Base-by-base conservation (phyloP, 148 eudicot genomes). In the Amaranthus hypochondriacus region DNA sequence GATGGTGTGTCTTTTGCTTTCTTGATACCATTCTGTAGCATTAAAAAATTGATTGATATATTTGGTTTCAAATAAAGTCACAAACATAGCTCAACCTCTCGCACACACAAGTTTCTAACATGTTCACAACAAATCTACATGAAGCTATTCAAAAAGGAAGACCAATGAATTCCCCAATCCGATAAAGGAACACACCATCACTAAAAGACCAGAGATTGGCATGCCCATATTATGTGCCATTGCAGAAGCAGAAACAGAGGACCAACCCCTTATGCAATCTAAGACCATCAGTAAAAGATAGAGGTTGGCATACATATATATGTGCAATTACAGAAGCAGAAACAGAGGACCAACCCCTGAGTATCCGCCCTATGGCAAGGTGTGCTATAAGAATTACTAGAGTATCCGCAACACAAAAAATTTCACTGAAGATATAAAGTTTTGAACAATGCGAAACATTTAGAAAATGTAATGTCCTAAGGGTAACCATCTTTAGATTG, bases 1-100 rank as follows among this genome's bases (percentile, higher is more conserved):
- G 81, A 84, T 75, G 78, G 77, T 64, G 84, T 62, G 50, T 72
- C 85, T 62, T 74, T 86, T 75, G 72, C 63, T 79, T 52, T 81
- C 78, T 69, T 70, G 5, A 72, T 54, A 4, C 70, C 69, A 64
- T 84, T 84, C 92, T 92, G 87, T 76, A 71, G 58, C 68, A 75
- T 68, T 13, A 8, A 67, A 54, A 21, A 74, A 48, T 58, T 74
- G 60, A 66, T 54, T 43, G 56, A 59, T 13, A 53, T 5, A 55
- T 56, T 44, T 73, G 3, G 57, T 73, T 73, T 68, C 15, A 66
- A 65, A 56, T 69, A 5, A 54, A 48, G 70, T 5, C 9, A 65
- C 9, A 28, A 5, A 53, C 3, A 70, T 70, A 42, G 39, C 63
- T 56, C 43, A 6, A 13, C 50, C 51, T 56, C 39, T 43, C 10